Percentiles rank a stretch among this genome's conserved stretches.
phyloP scores from a whole-genome alignment of 2,329 filamentous ascomycete genomes.

The Trichoderma pleuroti region DNA sequence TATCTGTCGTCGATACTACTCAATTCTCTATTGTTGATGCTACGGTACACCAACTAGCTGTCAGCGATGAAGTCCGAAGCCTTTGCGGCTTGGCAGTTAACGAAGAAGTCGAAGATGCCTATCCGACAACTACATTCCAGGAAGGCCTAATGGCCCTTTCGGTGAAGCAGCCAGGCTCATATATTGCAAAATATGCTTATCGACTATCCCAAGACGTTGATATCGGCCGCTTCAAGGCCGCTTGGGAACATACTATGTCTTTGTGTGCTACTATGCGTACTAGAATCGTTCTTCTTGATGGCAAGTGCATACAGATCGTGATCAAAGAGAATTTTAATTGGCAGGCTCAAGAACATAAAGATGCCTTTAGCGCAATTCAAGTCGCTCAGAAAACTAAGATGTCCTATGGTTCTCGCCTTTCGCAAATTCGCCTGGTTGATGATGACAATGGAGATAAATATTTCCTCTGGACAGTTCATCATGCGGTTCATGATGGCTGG shows the following conservation, averaged over 20 bases:
- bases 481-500: constrained; percentile 32
- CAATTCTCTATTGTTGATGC: not conserved
- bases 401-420: constrained; percentile 14
- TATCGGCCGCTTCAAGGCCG: not conserved
- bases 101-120: constrained; percentile 19
- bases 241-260: constrained; percentile 20
- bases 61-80: not conserved
- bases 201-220: not conserved
- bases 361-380: not conserved
- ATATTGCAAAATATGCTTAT: constrained; percentile 11
- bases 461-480: constrained; percentile 29
- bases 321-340: not conserved
- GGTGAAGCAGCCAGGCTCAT: constrained; percentile 17
- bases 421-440: not conserved
- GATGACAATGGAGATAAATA: not conserved
- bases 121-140: constrained; percentile 21
- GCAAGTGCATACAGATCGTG: not conserved
- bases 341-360: not conserved
- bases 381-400: not conserved
- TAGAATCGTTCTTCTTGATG: constrained; percentile 15
- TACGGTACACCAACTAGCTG: not conserved
- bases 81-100: not conserved
- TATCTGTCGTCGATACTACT: not conserved
- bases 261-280: constrained; percentile 18
- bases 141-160: constrained; percentile 22